Evolutionary conservation across 208 protist genomes (phyloP).

Genomic region (Trypanosomatidae sp.): DNA sequence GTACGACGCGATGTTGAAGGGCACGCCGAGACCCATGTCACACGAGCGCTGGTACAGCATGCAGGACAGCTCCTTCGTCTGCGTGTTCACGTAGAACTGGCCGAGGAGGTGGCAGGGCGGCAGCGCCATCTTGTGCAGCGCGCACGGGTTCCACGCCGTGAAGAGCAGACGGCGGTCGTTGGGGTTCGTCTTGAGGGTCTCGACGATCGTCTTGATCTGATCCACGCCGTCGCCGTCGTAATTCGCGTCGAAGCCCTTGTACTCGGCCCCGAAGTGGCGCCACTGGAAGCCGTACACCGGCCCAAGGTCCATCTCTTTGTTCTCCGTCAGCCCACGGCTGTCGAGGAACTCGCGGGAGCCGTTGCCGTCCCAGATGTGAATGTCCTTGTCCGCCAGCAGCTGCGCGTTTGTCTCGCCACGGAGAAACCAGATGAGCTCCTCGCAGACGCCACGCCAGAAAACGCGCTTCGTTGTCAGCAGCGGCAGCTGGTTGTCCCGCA

Average conservation of each 20-base stretch:
- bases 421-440: conserved; percentile 99
- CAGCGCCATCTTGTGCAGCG: conserved; percentile 96
- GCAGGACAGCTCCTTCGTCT: conserved; percentile 93
- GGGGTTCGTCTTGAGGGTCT: conserved; percentile 94
- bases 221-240: conserved; percentile 96
- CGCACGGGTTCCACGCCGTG: conserved; percentile 97
- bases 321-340: conserved; percentile 88
- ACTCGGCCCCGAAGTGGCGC: conserved; percentile 98
- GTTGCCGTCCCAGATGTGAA: conserved; percentile 99
- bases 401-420: conserved; percentile 96
- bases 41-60: conserved; percentile 94
- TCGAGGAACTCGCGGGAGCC: conserved; percentile 96
- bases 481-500: conserved; percentile 93
- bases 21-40: conserved; percentile 98
- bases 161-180: conserved; percentile 96
- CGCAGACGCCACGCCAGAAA: conserved; percentile 97
- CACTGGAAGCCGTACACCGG: conserved; percentile 99
- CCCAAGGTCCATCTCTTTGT: conserved; percentile 97
- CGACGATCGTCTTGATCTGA: conserved; percentile 94
- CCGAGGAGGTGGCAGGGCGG: conserved; percentile 98
- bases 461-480: conserved; percentile 99
- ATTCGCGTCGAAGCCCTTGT: conserved; percentile 82
- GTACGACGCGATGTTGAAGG: conserved; percentile 99
- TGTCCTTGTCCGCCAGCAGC: conserved; percentile 84
- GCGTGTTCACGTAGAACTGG: conserved; percentile 96